Conservation (phyloP, 768 basidiomycete genomes). For the Gelatoporia subvermispora region DNA sequence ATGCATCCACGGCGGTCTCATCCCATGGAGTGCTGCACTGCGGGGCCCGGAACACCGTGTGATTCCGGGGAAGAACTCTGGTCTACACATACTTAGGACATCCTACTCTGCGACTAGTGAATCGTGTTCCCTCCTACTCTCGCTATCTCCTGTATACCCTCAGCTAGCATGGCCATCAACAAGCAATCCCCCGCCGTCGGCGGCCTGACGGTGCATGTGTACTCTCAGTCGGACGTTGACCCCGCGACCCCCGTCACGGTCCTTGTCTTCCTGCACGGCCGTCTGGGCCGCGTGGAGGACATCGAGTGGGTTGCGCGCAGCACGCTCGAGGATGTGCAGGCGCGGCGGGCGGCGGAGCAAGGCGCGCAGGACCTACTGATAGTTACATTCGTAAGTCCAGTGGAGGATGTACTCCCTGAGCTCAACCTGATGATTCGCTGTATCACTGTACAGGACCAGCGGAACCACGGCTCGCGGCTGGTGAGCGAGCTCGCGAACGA, state of each 20-base stretch:
- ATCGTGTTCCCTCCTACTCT: no score
- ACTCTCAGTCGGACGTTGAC: conserved; percentile 11
- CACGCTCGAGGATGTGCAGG: conserved; percentile 12
- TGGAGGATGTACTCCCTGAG: neutral
- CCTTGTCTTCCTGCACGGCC: conserved; percentile 46
- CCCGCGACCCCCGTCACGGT: conserved; percentile 22
- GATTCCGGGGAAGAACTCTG: no score
- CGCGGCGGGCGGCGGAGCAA: conserved; percentile 5
- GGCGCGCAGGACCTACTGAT: conserved; percentile 38
- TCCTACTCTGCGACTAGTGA: no score
- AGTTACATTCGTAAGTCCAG: conserved; percentile 38
- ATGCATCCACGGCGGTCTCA: no score
- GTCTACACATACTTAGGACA: no score
- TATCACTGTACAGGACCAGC: conserved; percentile 43
- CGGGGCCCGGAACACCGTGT: no score
- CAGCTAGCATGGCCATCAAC: neutral
- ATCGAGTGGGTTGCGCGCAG: conserved; percentile 28
- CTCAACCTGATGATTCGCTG: neutral
- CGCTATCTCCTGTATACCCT: neutral
- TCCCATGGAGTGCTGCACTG: no score
- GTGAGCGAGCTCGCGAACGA: conserved; percentile 34
- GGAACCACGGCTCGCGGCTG: conserved; percentile 45
- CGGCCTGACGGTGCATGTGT: conserved; percentile 26
- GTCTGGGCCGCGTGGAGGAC: conserved; percentile 30
- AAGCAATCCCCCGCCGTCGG: conserved; percentile 21